Evolutionary conservation across 2,329 filamentous ascomycete species (phyloP).

Genomic region (Aphanoascus verrucosus): DNA sequence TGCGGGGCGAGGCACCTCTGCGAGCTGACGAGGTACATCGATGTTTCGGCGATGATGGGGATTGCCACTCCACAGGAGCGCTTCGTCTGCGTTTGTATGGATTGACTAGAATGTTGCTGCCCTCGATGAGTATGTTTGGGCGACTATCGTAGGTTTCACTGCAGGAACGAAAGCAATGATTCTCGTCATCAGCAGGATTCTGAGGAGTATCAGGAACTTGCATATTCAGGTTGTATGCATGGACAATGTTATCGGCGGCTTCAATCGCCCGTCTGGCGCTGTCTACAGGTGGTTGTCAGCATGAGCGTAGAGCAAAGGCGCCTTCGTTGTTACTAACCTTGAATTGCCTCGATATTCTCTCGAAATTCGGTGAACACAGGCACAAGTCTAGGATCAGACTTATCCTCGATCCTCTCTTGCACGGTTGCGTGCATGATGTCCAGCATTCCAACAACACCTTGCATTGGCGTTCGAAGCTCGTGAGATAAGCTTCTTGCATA

Average conservation of each 20-base stretch:
- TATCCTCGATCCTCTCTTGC: conserved; percentile 51
- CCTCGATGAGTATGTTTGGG: conserved; percentile 34
- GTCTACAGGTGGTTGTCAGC: conserved; percentile 36
- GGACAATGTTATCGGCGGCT: conserved; percentile 64
- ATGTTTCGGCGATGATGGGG: conserved; percentile 28
- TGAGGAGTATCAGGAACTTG: conserved; percentile 56
- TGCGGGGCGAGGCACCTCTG: conserved; percentile 30
- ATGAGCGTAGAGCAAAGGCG: not conserved
- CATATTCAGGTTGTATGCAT: conserved; percentile 66
- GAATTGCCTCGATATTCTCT: conserved; percentile 59
- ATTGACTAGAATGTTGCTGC: conserved; percentile 35
- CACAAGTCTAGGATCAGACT: conserved; percentile 41
- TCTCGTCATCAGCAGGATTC: conserved; percentile 31
- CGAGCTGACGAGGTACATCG: conserved; percentile 25
- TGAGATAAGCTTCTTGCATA: conserved; percentile 64
- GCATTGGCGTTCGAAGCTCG: conserved; percentile 62
- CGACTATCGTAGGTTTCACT: conserved; percentile 25
- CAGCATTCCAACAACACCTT: conserved; percentile 64
- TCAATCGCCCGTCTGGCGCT: conserved; percentile 61
- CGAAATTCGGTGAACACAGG: conserved; percentile 52
- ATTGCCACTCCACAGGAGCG: conserved; percentile 28
- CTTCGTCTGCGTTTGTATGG: conserved; percentile 38
- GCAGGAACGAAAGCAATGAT: conserved; percentile 21
- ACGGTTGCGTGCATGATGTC: conserved; percentile 67
- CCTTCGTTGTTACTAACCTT: conserved; percentile 39